These are phyloP conservation scores for Dimocarpus longan DNA, from an alignment of 345 rosid genomes.

Conservation along the genomic window DNA sequence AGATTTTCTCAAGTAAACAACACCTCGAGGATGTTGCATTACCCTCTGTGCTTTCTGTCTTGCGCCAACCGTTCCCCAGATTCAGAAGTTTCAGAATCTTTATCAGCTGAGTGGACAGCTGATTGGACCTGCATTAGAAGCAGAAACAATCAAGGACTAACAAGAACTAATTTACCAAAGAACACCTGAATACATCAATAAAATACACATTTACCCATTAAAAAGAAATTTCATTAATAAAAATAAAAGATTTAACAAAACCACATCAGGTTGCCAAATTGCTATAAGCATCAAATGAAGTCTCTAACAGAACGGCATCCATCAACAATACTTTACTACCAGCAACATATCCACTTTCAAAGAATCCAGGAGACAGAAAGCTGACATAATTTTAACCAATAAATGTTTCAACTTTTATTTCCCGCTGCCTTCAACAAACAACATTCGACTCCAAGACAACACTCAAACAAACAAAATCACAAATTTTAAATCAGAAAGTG, in stretches of 20 bases:
- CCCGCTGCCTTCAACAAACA: too few species aligned
- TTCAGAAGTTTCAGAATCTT: constrained; percentile 89
- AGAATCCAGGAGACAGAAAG: neutral
- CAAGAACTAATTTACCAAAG: neutral
- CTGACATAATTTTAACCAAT: neutral
- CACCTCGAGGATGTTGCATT: constrained; percentile 91
- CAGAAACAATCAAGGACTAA: constrained; percentile 13
- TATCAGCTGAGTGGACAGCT: constrained; percentile 85
- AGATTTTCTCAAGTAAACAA: neutral
- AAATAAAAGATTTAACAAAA: neutral
- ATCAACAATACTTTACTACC: neutral
- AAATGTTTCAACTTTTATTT: too few species aligned
- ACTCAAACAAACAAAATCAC: too few species aligned
- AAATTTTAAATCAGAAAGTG: too few species aligned
- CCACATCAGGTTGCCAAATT: constrained; percentile 28
- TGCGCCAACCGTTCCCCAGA: constrained; percentile 87
- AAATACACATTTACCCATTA: neutral
- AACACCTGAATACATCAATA: neutral
- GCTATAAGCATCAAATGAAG: constrained; percentile 34
- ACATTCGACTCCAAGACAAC: too few species aligned
- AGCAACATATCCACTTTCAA: neutral
- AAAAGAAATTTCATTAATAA: neutral
- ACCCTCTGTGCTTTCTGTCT: constrained; percentile 94
- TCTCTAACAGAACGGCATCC: constrained; percentile 1
- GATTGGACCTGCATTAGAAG: constrained; percentile 67